Conservation (phyloP, 805 yeast genomes). For the Schizosaccharomyces lindneri region DNA sequence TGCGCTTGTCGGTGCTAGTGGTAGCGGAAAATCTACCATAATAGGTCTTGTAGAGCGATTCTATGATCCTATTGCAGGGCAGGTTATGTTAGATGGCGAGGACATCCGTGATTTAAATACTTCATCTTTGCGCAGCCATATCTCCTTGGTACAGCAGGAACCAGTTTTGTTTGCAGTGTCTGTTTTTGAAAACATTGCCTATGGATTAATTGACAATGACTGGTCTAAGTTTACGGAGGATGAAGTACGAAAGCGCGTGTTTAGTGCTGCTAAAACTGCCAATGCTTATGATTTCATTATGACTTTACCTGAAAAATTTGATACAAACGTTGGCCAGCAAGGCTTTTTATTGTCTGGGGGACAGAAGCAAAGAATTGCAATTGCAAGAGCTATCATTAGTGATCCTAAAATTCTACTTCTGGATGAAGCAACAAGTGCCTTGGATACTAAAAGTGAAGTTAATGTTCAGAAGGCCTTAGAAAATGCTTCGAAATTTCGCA, state of each 20-base stretch:
- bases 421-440: conserved; percentile 46
- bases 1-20: conserved; percentile 74
- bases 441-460: conserved; percentile 37
- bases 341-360: conserved; percentile 43
- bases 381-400: conserved; percentile 33
- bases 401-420: conserved; percentile 30
- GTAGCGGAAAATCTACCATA: conserved; percentile 23
- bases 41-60: conserved; percentile 32
- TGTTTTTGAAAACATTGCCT: conserved; percentile 53
- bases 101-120: conserved; percentile 24
- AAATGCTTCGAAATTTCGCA: conserved; percentile 13
- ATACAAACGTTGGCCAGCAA: conserved; percentile 26
- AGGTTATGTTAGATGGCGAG: conserved; percentile 23
- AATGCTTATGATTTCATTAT: conserved; percentile 26
- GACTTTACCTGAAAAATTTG: conserved; percentile 27
- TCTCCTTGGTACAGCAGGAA: conserved; percentile 42
- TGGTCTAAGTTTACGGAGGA: conserved; percentile 15
- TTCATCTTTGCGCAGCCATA: conserved; percentile 25
- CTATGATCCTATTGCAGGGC: conserved; percentile 29
- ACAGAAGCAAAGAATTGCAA: conserved; percentile 39
- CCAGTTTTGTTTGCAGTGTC: conserved; percentile 39
- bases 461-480: conserved; percentile 29
- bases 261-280: conserved; percentile 23
- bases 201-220: conserved; percentile 27
- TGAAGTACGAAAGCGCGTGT: conserved; percentile 15